A percentile compares a stretch with the other conserved stretches of the same genome.
Conservation (phyloP, 495 filamentous ascomycete genomes). For the Penicillium dipodomyicola region DNA sequence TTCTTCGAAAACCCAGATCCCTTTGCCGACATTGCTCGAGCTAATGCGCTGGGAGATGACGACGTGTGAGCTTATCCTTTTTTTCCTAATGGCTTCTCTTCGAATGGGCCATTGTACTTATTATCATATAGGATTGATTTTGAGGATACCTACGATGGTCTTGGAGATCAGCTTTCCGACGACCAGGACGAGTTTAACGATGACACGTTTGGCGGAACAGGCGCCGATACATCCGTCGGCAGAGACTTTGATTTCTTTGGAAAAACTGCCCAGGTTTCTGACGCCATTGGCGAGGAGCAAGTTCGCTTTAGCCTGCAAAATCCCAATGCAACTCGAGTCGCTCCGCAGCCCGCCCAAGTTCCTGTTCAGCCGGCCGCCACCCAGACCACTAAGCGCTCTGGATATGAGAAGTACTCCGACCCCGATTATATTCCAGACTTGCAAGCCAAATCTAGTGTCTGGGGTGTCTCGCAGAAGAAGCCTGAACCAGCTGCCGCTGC, state of each 20-base stretch:
- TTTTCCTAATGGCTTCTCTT: neutral
- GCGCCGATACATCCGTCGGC: conserved; percentile 54
- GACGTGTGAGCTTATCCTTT: conserved; percentile 62
- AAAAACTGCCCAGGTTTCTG: conserved; percentile 78
- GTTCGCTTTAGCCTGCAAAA: conserved; percentile 70
- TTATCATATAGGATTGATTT: conserved; percentile 68
- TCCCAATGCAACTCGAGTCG: conserved; percentile 44
- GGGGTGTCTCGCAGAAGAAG: conserved; percentile 71
- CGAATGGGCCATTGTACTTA: conserved; percentile 2
- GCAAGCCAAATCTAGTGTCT: conserved; percentile 88
- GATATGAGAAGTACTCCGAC: conserved; percentile 85
- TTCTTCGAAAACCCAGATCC: conserved; percentile 85
- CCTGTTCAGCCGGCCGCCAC: conserved; percentile 21
- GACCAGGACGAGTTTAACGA: conserved; percentile 95
- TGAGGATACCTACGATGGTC: conserved; percentile 96
- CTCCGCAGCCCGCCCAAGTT: conserved; percentile 26
- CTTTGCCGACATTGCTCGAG: conserved; percentile 74
- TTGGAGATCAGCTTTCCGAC: conserved; percentile 89
- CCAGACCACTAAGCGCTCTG: conserved; percentile 57
- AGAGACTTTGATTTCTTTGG: conserved; percentile 98
- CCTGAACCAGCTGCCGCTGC: conserved; percentile 29
- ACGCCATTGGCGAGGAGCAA: conserved; percentile 87
- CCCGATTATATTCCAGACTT: conserved; percentile 77
- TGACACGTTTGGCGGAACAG: conserved; percentile 82
- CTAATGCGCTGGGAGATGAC: conserved; percentile 55